Evolutionary conservation across 1,139 yeast genomes (phyloP).

Genomic region (Zygosaccharomyces pseudobailii): DNA sequence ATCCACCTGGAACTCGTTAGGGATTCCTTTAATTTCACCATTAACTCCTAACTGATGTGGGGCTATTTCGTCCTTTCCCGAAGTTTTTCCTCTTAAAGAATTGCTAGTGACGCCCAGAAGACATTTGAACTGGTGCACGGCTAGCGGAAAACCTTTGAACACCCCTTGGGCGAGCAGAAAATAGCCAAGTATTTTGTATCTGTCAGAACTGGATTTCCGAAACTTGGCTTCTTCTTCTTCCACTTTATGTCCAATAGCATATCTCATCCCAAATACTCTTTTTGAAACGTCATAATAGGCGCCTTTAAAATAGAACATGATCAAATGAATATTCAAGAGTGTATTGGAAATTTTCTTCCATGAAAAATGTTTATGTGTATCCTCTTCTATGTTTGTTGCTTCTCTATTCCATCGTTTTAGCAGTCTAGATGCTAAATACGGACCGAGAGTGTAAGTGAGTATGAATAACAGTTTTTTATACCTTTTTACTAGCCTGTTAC

Average conservation of each 20-base stretch:
- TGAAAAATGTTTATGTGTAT: conserved; percentile 19
- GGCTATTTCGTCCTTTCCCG: not conserved
- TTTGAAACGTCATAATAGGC: conserved; percentile 73
- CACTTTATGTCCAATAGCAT: conserved; percentile 64
- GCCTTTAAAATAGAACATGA: conserved; percentile 77
- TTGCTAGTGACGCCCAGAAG: conserved; percentile 2
- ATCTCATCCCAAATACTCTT: conserved; percentile 72
- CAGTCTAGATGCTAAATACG: conserved; percentile 44
- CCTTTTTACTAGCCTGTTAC: conserved; percentile 45
- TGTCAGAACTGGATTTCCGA: conserved; percentile 22
- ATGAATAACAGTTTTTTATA: conserved; percentile 50
- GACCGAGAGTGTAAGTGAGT: conserved; percentile 51
- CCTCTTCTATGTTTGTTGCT: conserved; percentile 17
- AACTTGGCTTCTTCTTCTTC: conserved; percentile 39
- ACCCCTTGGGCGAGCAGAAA: conserved; percentile 53
- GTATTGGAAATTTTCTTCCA: conserved; percentile 48
- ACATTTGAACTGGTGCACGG: conserved; percentile 3
- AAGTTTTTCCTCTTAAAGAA: not conserved
- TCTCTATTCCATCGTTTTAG: conserved; percentile 12
- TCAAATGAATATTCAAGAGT: conserved; percentile 63
- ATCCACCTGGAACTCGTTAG: conserved; percentile 8
- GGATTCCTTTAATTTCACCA: conserved; percentile 10
- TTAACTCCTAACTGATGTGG: not conserved
- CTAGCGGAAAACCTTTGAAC: conserved; percentile 7
- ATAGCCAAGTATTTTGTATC: conserved; percentile 75